Conservation (phyloP, 164 flowering plant genomes). For the Nymphaea colorata region DNA sequence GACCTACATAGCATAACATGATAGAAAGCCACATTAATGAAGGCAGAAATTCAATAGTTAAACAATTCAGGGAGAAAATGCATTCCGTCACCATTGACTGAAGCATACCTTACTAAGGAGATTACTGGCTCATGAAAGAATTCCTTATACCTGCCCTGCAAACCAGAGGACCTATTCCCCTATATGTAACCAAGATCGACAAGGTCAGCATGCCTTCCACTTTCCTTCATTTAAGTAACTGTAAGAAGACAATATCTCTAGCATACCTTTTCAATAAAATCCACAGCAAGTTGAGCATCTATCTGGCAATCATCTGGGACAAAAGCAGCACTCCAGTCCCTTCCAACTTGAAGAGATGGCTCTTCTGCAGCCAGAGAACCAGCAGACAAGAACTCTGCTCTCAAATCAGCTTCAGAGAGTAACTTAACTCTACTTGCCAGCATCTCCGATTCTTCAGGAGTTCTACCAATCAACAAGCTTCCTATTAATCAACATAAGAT, state of each 20-base stretch:
- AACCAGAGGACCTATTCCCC: conserved; percentile 56
- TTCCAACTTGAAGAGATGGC: conserved; percentile 40
- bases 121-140: conserved; percentile 72
- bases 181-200: conserved; percentile 13
- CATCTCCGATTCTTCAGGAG: conserved; percentile 28
- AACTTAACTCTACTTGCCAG: conserved; percentile 30
- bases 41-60: not conserved
- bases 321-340: conserved; percentile 52
- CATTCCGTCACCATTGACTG: too few species aligned
- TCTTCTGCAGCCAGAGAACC: conserved; percentile 36
- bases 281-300: conserved; percentile 51
- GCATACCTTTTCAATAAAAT: conserved; percentile 62
- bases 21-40: not conserved
- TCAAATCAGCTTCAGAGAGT: conserved; percentile 50
- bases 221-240: too few species aligned
- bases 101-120: conserved; percentile 49
- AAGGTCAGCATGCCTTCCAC: too few species aligned
- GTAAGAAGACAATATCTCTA: not conserved
- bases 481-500: conserved; percentile 19
- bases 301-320: conserved; percentile 59
- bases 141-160: conserved; percentile 76
- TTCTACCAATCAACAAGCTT: conserved; percentile 62
- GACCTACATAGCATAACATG: conserved; percentile 27
- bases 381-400: conserved; percentile 41
- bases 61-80: not conserved